A percentile compares a stretch with the other conserved stretches of the same genome.
Evolutionary conservation across 1,284 basidiomycete species (phyloP).

Genomic region (Sporisorium reilianum): DNA sequence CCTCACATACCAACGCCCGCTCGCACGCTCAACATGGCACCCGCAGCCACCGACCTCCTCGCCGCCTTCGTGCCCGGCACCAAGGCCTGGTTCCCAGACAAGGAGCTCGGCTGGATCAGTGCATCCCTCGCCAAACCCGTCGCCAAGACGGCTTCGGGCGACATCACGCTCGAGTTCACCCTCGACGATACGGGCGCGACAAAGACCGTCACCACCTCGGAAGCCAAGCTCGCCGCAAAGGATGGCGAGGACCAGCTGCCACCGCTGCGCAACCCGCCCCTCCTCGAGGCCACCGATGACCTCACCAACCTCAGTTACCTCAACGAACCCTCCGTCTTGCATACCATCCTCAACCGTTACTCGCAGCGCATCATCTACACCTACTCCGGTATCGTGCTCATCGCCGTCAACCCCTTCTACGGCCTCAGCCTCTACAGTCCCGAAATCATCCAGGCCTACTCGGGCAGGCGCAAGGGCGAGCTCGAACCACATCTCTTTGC

Average conservation of each 20-base stretch:
- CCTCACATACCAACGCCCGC: too few relatives aligned
- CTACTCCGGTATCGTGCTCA: conserved; percentile 95
- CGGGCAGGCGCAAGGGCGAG: conserved; percentile 89
- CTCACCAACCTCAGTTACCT: conserved; percentile 96
- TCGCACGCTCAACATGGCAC: conserved; percentile 36
- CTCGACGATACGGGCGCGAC: conserved; percentile 63
- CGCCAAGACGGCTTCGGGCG: conserved; percentile 46
- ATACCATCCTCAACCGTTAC: conserved; percentile 97
- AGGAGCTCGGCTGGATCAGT: conserved; percentile 90
- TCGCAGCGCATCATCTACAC: conserved; percentile 98
- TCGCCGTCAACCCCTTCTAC: conserved; percentile 98
- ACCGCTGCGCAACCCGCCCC: conserved; percentile 93
- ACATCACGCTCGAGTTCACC: conserved; percentile 57
- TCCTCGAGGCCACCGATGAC: conserved; percentile 96
- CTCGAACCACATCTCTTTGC: conserved; percentile 98
- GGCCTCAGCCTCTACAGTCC: conserved; percentile 79
- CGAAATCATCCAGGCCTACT: conserved; percentile 97
- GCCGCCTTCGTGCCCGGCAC: conserved; percentile 69
- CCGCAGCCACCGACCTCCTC: conserved; percentile 53
- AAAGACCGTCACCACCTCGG: conserved; percentile 58
- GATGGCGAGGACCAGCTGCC: conserved; percentile 74
- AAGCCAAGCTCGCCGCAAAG: conserved; percentile 52
- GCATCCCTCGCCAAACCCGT: conserved; percentile 78
- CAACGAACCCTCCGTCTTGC: conserved; percentile 94
- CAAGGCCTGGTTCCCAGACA: conserved; percentile 81